Base-by-base conservation (phyloP, 192 early-diverging fungal species). In the Linnemannia schmuckeri region DNA sequence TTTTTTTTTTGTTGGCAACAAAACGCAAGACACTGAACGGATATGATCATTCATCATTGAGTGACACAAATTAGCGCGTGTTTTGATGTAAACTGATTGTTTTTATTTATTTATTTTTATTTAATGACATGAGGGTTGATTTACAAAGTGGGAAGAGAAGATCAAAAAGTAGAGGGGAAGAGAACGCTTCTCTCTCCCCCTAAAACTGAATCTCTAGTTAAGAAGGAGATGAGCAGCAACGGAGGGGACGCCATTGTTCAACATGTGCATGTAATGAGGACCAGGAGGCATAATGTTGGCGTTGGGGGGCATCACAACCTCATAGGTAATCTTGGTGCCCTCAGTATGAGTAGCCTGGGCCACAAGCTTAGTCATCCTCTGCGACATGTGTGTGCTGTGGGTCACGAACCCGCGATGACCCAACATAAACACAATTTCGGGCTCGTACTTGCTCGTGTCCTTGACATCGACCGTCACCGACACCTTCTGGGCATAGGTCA, bases 321-420 rank as follows among this genome's bases (percentile, higher is more conserved):
- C 44, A 83, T 63, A 54, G 18, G 76, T 82, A 77, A 88, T 82
- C 77, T 40, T 81, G 42, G 37, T 80, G 18, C 27, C 81, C 38
- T 49, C 70, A 7, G 66, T 78, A 61, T 46, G 38, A 27, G 27
- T 44, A 49, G 63, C 17, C 40, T 69, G 72, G 9, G 79, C 42
- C 44, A 80, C 75, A 3, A 91, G 54, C 75, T 88, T 88, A 33
- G 88, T 91, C 80, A 89, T 89, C 22, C 91, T 86, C 72, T 92
- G 91, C 13, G 88, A 90, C 90, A 92, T 92, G 70, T 91, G 89
- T 75, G 89, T 85, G 24, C 91, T 90, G 71, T 93, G 91, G 12
- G 91, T 93, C 40, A 87, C 89, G 74, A 92, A 91, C 17, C 91
- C 91, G 30, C 74, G 80, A 47, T 89, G 81, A n/a, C 90, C 79